Conservation (phyloP, 768 basidiomycete genomes). For the Cystofilobasidium capitatum region DNA sequence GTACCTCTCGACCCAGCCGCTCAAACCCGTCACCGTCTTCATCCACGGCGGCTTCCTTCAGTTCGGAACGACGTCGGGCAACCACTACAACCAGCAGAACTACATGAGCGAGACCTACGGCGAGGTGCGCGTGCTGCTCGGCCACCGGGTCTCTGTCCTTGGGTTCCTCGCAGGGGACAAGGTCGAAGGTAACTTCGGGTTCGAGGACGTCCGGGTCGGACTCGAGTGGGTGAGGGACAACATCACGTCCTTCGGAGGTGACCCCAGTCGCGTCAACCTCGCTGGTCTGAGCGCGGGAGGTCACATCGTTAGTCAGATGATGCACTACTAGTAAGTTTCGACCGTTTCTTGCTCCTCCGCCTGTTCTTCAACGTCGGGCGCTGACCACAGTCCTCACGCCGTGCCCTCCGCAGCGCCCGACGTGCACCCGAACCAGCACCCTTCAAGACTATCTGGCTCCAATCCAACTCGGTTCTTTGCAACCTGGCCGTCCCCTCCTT, state of each 20-base stretch:
- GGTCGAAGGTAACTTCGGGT: constrained; percentile 66
- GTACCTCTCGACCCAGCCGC: constrained; percentile 29
- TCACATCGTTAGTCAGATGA: constrained; percentile 63
- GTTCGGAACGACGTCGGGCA: constrained; percentile 57
- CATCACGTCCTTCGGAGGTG: constrained; percentile 61
- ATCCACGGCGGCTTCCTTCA: constrained; percentile 49
- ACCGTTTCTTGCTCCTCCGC: constrained; percentile 19
- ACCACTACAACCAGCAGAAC: constrained; percentile 53
- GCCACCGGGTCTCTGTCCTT: constrained; percentile 44
- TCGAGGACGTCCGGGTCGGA: constrained; percentile 74
- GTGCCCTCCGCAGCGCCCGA: not conserved
- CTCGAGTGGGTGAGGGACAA: constrained; percentile 63
- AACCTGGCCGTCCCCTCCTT: constrained; percentile 42
- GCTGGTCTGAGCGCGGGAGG: constrained; percentile 64
- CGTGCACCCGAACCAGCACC: constrained; percentile 43
- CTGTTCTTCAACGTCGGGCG: not conserved
- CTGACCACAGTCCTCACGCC: no score
- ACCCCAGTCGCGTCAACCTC: constrained; percentile 50
- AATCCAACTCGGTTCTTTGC: constrained; percentile 65
- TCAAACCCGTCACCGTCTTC: constrained; percentile 60
- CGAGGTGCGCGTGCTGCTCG: constrained; percentile 67
- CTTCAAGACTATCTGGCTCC: constrained; percentile 56
- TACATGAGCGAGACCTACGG: constrained; percentile 55
- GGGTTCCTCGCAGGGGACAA: constrained; percentile 62
- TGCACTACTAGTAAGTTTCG: constrained; percentile 55